Percentiles rank a stretch among this genome's conserved stretches.
Conservation (phyloP, 2,329 filamentous ascomycete genomes). For the Xylaria sp. region DNA sequence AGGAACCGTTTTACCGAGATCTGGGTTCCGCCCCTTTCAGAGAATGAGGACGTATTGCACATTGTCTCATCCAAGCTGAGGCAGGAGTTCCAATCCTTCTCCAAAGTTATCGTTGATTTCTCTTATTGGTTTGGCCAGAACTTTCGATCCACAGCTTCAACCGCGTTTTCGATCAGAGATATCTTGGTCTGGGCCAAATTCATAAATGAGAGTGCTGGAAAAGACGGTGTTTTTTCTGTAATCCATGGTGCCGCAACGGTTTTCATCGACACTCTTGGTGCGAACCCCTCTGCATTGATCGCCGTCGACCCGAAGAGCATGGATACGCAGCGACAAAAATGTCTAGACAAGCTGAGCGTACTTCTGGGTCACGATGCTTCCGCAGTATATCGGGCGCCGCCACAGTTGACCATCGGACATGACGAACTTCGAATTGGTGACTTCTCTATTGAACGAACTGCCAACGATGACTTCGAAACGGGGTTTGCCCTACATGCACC, state of each 20-base stretch:
- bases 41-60: slow-evolving; percentile 81
- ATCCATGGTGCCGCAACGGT: slow-evolving; percentile 93
- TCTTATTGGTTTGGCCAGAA: slow-evolving; percentile 88
- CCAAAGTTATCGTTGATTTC: slow-evolving; percentile 77
- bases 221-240: slow-evolving; percentile 50
- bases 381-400: slow-evolving; percentile 64
- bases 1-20: slow-evolving; percentile 98
- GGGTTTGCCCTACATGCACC: slow-evolving; percentile 83
- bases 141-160: slow-evolving; percentile 75
- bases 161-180: slow-evolving; percentile 87
- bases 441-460: slow-evolving; percentile 66
- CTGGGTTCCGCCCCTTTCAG: slow-evolving; percentile 89
- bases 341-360: slow-evolving; percentile 70
- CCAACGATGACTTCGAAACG: slow-evolving; percentile 53
- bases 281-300: slow-evolving; percentile 88
- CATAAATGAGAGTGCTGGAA: slow-evolving; percentile 67
- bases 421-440: slow-evolving; percentile 68
- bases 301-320: slow-evolving; percentile 72
- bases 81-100: slow-evolving; percentile 56
- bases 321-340: slow-evolving; percentile 69
- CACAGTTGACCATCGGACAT: slow-evolving; percentile 59
- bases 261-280: slow-evolving; percentile 92
- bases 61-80: slow-evolving; percentile 80
- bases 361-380: slow-evolving; percentile 67
- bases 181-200: slow-evolving; percentile 93